Evolutionary conservation across 2,329 filamentous ascomycete genomes (phyloP).

Genomic region (Amphichorda felina): DNA sequence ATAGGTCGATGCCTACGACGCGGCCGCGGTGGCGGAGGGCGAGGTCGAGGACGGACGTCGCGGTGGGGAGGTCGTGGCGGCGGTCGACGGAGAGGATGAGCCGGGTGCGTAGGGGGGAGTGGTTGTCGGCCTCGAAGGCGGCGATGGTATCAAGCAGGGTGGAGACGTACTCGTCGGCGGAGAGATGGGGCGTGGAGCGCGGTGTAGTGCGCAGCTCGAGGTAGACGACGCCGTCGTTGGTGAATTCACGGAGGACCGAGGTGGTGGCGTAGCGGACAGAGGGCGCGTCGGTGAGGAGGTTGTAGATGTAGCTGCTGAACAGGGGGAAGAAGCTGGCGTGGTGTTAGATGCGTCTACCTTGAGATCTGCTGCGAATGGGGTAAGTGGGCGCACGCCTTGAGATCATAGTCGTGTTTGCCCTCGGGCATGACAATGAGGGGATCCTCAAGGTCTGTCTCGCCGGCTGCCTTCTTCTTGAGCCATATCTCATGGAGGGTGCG

Average conservation of each 20-base stretch:
- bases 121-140: conserved; percentile 30
- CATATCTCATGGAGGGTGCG: no score
- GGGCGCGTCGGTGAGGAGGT: conserved; percentile 51
- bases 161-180: conserved; percentile 51
- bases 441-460: conserved; percentile 53
- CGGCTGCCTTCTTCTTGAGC: no score
- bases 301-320: conserved; percentile 71
- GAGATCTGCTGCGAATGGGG: background rate
- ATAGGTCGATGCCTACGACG: conserved; percentile 67
- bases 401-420: conserved; percentile 59
- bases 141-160: conserved; percentile 55
- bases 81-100: conserved; percentile 70
- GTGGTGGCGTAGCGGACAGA: conserved; percentile 51
- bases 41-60: conserved; percentile 51
- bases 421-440: conserved; percentile 57
- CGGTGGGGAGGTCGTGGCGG: conserved; percentile 44
- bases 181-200: conserved; percentile 45
- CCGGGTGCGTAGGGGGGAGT: conserved; percentile 39
- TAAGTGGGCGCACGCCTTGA: conserved; percentile 41
- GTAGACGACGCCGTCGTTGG: conserved; percentile 60
- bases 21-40: conserved; percentile 40
- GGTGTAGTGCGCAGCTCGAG: conserved; percentile 75
- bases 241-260: conserved; percentile 55
- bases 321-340: conserved; percentile 60
- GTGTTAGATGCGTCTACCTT: background rate